Evolutionary conservation across 1,284 basidiomycete species (phyloP).

Genomic region (Paramarasmius palmivorus): DNA sequence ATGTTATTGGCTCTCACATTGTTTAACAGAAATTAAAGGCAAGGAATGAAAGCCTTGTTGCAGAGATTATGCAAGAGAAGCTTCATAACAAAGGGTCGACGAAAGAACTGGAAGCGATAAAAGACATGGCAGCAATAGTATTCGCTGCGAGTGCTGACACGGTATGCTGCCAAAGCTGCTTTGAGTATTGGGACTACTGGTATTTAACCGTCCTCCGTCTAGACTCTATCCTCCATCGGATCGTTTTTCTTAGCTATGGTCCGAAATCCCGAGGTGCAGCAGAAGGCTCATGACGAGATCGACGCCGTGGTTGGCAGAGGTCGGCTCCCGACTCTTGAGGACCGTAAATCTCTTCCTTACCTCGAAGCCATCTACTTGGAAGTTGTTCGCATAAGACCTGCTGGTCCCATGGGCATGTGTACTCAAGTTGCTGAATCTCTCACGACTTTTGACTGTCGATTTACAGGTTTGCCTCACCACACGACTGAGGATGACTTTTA

Average conservation of each 20-base stretch:
- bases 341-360: slow-evolving; percentile 45
- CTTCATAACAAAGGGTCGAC: background rate
- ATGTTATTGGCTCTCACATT: no score
- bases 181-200: no score
- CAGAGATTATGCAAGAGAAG: no score
- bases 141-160: background rate
- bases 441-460: background rate
- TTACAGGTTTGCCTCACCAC: slow-evolving; percentile 22
- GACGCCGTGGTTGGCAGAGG: slow-evolving; percentile 39
- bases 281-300: slow-evolving; percentile 45
- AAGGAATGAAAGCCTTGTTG: no score
- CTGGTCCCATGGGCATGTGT: slow-evolving; percentile 30
- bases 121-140: background rate
- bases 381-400: slow-evolving; percentile 32
- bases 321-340: slow-evolving; percentile 44
- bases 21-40: no score
- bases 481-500: slow-evolving; percentile 31
- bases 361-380: slow-evolving; percentile 46
- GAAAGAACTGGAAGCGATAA: background rate
- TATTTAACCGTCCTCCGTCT: background rate
- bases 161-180: background rate
- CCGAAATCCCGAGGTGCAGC: slow-evolving; percentile 41
- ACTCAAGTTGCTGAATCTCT: slow-evolving; percentile 12
- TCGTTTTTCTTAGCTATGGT: slow-evolving; percentile 46
- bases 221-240: slow-evolving; percentile 41